Base-by-base conservation (phyloP, 2,329 filamentous ascomycete genomes). In the Talaromyces sp. region DNA sequence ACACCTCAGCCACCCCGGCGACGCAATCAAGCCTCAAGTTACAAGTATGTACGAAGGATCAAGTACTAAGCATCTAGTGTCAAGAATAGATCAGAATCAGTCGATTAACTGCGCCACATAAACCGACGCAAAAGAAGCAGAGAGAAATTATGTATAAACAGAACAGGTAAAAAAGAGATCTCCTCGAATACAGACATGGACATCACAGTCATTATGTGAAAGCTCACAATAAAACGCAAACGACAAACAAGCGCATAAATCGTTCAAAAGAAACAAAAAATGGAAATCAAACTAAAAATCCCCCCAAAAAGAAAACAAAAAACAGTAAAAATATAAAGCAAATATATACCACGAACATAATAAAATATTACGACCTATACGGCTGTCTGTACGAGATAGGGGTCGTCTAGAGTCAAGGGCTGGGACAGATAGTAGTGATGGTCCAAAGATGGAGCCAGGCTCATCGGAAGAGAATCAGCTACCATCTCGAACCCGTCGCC, bases 331-430 rank as follows among this genome's bases (percentile, higher is more conserved):
- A 58, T 59, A 29, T 59, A 55, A 52, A 62, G 56, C 58, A 41
- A 63, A 59, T 35, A 58, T 57, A 52, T 58, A 43, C 27, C 31
- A 41, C 50, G 29, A 58, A 35, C 35, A 51, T 27, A 58, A 31
- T 29, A 53, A 61, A 56, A 50, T 31, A 64, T 52, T 57, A 64
- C 56, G 53, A 62, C 65, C 65, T 69, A 67, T 66, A 68, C 69
- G 65, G 64, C 64, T 62, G 65, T 65, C 75, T 70, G 72, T 66
- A 73, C 68, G 65, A 70, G 69, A 70, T 72, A 76, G 60, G 71
- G 69, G 63, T 73, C 72, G 60, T 73, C 74, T 56, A 70, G 66
- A 58, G 67, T 65, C 43, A 72, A 58, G 41, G 71, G 64, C 63
- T 75, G 72, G 29, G 69, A 65, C 29, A 73, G 61, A 58, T 69